These are phyloP conservation scores for Geotrichum phurueaensis DNA, from an alignment of 1,139 yeast species.

Conservation along the genomic window DNA sequence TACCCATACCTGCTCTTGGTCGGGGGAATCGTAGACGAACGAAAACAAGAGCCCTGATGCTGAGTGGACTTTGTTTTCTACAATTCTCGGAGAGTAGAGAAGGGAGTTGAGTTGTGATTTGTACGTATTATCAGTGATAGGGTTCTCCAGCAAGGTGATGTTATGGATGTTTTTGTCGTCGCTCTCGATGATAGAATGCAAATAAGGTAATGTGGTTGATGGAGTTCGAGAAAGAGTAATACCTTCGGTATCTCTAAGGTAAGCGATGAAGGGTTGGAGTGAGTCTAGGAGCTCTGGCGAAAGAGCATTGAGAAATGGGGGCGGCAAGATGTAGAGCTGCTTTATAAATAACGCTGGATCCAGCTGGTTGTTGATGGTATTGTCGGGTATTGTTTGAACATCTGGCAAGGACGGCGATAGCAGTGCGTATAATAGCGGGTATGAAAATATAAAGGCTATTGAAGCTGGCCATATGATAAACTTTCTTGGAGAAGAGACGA, in stretches of 20 bases:
- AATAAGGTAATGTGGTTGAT: neutral
- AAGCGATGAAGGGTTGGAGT: neutral
- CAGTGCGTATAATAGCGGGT: slow-evolving; percentile 42
- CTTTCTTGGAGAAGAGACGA: slow-evolving; percentile 33
- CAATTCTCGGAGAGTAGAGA: slow-evolving; percentile 9
- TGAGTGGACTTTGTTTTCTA: slow-evolving; percentile 8
- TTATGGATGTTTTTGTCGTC: neutral
- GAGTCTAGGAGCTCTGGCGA: slow-evolving; percentile 6
- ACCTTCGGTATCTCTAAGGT: slow-evolving; percentile 10
- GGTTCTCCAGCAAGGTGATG: neutral
- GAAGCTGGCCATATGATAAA: slow-evolving; percentile 49
- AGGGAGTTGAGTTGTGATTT: slow-evolving; percentile 14
- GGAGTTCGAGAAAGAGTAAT: neutral
- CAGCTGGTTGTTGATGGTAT: neutral
- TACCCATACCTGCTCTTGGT: slow-evolving; percentile 18
- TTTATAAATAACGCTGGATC: slow-evolving; percentile 22
- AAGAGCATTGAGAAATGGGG: slow-evolving; percentile 17
- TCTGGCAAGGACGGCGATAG: slow-evolving; percentile 22
- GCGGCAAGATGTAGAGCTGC: slow-evolving; percentile 34
- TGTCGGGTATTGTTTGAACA: neutral
- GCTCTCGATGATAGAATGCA: slow-evolving; percentile 4
- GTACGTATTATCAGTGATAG: neutral
- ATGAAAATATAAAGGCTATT: slow-evolving; percentile 45
- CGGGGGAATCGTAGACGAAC: slow-evolving; percentile 18
- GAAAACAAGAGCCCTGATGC: slow-evolving; percentile 24